Evolutionary conservation across 805 yeast species (phyloP), one percentile per base, ranked within the genome.

Genomic region (Ogataea angusta): DNA sequence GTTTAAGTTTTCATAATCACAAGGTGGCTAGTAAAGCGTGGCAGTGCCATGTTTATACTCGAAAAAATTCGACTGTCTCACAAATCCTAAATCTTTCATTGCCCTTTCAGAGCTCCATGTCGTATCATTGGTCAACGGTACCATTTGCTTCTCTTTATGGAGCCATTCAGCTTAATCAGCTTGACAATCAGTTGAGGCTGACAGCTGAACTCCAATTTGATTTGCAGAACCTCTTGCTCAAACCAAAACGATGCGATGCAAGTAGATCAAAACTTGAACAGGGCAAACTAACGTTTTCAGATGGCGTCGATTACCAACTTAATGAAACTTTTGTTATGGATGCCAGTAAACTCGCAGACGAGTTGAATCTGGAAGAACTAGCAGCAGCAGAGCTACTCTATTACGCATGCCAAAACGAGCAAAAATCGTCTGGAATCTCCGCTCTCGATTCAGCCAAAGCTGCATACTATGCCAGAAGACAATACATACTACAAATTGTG

Each of bases 351-450:
- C 54, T 84, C 13, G 67, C 90, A 0, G 85, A 80, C 47, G 79
- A 78, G 27, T 68, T 91, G 38, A 69, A 85, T 36, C 66, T 91
- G 37, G 95, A 91, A 60, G 97, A 91, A 58, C 38, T 85, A 21
- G 68, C 75, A 2, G 75, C 86, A 2, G 93, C 95, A 1, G 85
- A 88, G 54, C 56, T 86, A 19, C 68, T 90, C 2, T 73, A 66
- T 36, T 59, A 62, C 45, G 73, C 88, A 3, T 58, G 59, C 17
- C 65, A 52, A 38, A 59, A 53, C 45, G 63, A 54, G 52, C 35
- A 44, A 7, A 40, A 45, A 6, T 64, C 64, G 9, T 66, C 75
- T 18, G 83, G 84, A 1, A 65, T 71, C 0, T 64, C 70, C 2
- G 57, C 76, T 22, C 47, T 70, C 6, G 89, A 83, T 49, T 68